These are phyloP conservation scores for Populus hybrid DNA, from an alignment of 441 rosid genomes.

Conservation along the genomic window DNA sequence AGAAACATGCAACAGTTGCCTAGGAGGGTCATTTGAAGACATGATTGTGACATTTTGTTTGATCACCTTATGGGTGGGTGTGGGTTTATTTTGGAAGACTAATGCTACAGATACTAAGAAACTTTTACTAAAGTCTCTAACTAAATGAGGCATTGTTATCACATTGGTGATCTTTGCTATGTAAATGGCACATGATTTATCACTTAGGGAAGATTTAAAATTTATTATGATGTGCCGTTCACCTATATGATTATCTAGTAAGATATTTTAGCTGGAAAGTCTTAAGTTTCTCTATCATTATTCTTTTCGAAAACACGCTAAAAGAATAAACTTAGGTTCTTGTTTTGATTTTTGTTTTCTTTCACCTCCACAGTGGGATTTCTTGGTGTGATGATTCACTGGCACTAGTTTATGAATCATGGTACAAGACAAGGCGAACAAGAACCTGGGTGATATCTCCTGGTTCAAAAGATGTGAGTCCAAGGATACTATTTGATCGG, in stretches of 20 bases:
- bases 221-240: not conserved
- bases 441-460: conserved; percentile 92
- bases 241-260: not conserved
- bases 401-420: conserved; percentile 88
- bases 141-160: not conserved
- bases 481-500: conserved; percentile 84
- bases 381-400: conserved; percentile 92
- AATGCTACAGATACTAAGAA: not conserved
- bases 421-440: conserved; percentile 88
- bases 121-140: not conserved
- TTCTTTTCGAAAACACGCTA: conserved; percentile 6
- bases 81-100: conserved; percentile 3
- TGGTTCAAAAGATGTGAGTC: conserved; percentile 55
- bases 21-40: not conserved
- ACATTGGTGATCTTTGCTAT: not conserved
- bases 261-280: not conserved
- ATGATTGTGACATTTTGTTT: not conserved
- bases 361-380: conserved; percentile 59
- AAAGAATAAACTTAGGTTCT: not conserved
- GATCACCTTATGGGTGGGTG: not conserved
- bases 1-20: not conserved
- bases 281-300: not conserved
- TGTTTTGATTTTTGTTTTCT: conserved; percentile 14
- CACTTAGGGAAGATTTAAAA: not conserved
- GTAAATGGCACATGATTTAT: not conserved